A percentile compares a stretch with the other conserved stretches of the same genome.
Evolutionary conservation across 2,329 filamentous ascomycete genomes (phyloP).

Genomic region (Stemphylium lycopersici): DNA sequence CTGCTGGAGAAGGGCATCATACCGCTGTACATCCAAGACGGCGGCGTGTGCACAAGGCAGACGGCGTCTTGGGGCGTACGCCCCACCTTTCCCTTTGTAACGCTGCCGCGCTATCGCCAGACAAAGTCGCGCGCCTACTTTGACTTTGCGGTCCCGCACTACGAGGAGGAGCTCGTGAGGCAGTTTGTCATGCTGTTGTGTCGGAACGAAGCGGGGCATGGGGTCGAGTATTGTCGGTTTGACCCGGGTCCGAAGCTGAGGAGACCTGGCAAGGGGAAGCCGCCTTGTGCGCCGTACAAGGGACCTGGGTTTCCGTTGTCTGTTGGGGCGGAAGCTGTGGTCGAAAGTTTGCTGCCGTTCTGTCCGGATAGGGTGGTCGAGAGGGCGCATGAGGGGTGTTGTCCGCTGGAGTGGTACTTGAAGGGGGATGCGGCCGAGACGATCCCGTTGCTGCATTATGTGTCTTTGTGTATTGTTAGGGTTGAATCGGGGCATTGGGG

Average conservation of each 20-base stretch:
- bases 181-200: neutral
- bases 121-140: conserved; percentile 21
- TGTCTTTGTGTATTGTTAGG: neutral
- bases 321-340: conserved; percentile 13
- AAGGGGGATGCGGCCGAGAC: neutral
- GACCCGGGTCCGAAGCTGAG: neutral
- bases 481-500: conserved; percentile 5
- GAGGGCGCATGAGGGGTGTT: neutral
- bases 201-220: neutral
- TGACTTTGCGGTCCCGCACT: conserved; percentile 23
- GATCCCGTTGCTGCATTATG: conserved; percentile 2
- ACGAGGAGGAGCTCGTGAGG: neutral
- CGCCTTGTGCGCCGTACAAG: neutral
- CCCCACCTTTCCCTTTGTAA: neutral
- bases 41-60: neutral
- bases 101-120: neutral
- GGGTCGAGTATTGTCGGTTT: neutral
- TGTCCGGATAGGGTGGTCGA: conserved; percentile 13
- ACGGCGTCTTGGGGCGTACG: neutral
- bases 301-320: conserved; percentile 4
- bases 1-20: neutral
- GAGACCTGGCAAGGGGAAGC: neutral
- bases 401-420: conserved; percentile 4
- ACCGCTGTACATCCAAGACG: conserved; percentile 1
- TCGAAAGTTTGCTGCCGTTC: conserved; percentile 14